These are phyloP conservation scores for Polychaeton citri DNA, from an alignment of 2,329 filamentous ascomycete species.

Conservation along the genomic window DNA sequence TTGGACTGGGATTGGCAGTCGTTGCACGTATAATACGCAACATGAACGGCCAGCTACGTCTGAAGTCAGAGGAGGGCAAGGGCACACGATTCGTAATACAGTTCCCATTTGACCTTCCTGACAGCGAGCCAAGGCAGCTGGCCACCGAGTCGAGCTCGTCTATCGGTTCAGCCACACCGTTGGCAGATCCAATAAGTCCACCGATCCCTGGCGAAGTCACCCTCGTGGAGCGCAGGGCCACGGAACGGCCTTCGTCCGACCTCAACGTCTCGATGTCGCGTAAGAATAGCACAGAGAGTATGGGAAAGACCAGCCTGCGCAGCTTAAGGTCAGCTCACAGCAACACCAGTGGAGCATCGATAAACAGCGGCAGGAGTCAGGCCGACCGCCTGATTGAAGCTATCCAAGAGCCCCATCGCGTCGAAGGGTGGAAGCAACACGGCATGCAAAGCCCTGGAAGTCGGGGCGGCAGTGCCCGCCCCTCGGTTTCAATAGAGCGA, in stretches of 20 bases:
- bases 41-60: conserved; percentile 74
- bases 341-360: conserved; percentile 15
- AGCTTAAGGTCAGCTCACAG: conserved; percentile 30
- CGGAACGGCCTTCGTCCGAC: conserved; percentile 8
- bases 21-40: conserved; percentile 80
- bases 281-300: conserved; percentile 29
- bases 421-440: conserved; percentile 13
- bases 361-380: conserved; percentile 41
- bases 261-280: conserved; percentile 10
- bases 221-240: conserved; percentile 40
- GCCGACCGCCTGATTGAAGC: conserved; percentile 60
- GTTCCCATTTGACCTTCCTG: conserved; percentile 57
- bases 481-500: too few relatives aligned
- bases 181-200: conserved; percentile 8
- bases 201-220: conserved; percentile 40
- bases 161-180: conserved; percentile 14
- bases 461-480: conserved; percentile 1
- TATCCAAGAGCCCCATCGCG: conserved; percentile 45
- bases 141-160: conserved; percentile 7
- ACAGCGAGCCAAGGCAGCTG: conserved; percentile 15
- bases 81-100: conserved; percentile 74
- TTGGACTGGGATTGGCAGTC: conserved; percentile 75
- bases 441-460: background rate
- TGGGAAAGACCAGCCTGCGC: conserved; percentile 38
- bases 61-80: conserved; percentile 72